phyloP scores from a whole-genome alignment of 2,329 filamentous ascomycete species.

The Botrytis cinerea region DNA sequence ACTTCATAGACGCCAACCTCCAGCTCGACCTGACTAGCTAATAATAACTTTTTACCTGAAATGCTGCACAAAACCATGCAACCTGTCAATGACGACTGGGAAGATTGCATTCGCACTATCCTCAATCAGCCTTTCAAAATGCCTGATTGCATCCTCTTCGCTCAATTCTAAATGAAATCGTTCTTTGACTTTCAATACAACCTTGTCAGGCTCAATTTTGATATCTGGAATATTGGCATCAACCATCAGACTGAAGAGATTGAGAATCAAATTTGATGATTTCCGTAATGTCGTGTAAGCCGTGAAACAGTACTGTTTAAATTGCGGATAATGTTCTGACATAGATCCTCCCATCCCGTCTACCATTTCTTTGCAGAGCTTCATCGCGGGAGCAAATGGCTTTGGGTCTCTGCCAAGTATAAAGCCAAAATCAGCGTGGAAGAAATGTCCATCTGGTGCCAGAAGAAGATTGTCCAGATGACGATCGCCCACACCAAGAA shows the following conservation, averaged over 20 bases:
- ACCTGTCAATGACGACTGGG: conserved; percentile 89
- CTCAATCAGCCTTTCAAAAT: conserved; percentile 87
- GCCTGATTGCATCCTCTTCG: conserved; percentile 87
- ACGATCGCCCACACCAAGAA: conserved; percentile 91
- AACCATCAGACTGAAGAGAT: conserved; percentile 94
- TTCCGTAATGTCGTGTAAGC: conserved; percentile 91
- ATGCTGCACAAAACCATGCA: conserved; percentile 92
- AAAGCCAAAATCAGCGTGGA: conserved; percentile 98
- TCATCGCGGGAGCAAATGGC: conserved; percentile 95
- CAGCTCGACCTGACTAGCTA: not conserved
- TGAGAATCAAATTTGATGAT: conserved; percentile 86
- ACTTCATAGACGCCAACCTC: not conserved
- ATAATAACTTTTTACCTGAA: conserved; percentile 64
- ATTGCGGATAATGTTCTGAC: conserved; percentile 80
- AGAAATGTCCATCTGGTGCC: conserved; percentile 88
- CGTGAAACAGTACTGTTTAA: conserved; percentile 95
- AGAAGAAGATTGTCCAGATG: conserved; percentile 95
- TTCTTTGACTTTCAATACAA: conserved; percentile 92
- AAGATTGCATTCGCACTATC: conserved; percentile 88
- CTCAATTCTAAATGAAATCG: conserved; percentile 87
- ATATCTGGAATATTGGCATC: conserved; percentile 98
- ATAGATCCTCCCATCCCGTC: conserved; percentile 92
- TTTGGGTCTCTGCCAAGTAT: conserved; percentile 97
- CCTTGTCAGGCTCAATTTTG: conserved; percentile 86
- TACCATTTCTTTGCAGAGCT: conserved; percentile 96